Evolutionary conservation across 352 stramenopile genomes (phyloP), one percentile per base, ranked within the genome.

Genomic region (Globisporangium barbulae): DNA sequence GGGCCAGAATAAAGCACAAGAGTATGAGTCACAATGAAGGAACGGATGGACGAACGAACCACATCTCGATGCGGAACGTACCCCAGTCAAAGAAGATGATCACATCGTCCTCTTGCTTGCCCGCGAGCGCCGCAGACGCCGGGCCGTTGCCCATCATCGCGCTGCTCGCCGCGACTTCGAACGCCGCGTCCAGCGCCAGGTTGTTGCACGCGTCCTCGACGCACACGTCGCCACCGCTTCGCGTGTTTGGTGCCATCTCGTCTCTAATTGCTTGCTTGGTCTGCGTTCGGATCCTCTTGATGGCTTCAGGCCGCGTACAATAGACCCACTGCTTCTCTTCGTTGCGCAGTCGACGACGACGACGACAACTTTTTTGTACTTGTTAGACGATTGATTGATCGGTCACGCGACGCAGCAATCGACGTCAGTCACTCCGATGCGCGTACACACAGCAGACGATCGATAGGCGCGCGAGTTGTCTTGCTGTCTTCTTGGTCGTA

Each of bases 51-150:
- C 33, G 50, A 30, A 42, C 37, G 15, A 42, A 31, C 22, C 42
- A 48, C 42, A 48, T 22, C 22, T 30, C 5, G 17, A 41, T 45
- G 33, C n/a, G 30, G 6, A 48, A 63, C 78, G 69, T 80, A 94
- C 85, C 85, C 85, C 85, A 94, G 66, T 94, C 85, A 62, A 94
- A 90, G 71, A 94, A 92, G 70, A 94, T 88, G 68, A 94, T 74
- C 7, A 81, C 76, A 61, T 89, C 70, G 31, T 88, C 77, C 63
- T 80, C 75, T 50, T 89, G 77, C 64, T 56, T 69, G 59, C 17
- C 73, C 25, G 48, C 35, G 12, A 45, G 39, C 4, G 59, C 62
- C 13, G 61, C 45, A 56, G 70, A 49, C 21, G 74, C 59, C 42
- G 70, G 72, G 9, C n/a, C 15, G 31, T 58, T 58, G 48, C 72